Conservation (phyloP, 257 asterid genomes). For the Gardenia jasminoides region DNA sequence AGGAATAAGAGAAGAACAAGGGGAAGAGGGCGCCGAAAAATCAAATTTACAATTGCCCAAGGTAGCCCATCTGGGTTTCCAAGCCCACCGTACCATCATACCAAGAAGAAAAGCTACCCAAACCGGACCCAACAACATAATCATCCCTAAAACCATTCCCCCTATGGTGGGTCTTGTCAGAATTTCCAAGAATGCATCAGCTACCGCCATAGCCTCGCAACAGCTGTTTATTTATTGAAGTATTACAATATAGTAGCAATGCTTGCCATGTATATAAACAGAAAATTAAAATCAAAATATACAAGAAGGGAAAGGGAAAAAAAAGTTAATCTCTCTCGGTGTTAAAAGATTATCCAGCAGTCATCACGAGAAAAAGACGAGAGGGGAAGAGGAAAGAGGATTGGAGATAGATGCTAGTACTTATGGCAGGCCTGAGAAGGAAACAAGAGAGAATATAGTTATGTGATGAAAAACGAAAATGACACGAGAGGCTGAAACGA, state of each 20-base stretch:
- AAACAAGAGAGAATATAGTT: neutral
- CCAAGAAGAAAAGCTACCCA: conserved; percentile 78
- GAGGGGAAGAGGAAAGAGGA: neutral
- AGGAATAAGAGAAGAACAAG: conserved; percentile 32
- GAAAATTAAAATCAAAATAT: neutral
- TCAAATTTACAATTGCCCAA: conserved; percentile 56
- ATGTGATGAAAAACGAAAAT: conserved; percentile 34
- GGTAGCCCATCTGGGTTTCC: conserved; percentile 88
- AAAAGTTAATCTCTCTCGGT: neutral
- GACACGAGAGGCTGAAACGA: conserved; percentile 39
- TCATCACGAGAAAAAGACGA: neutral
- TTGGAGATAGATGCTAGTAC: conserved; percentile 14
- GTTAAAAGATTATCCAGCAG: neutral
- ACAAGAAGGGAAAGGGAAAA: neutral
- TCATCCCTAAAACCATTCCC: conserved; percentile 47
- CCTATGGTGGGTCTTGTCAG: conserved; percentile 51
- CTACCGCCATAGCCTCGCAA: conserved; percentile 34
- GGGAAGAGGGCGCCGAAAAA: conserved; percentile 60
- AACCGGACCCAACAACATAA: conserved; percentile 67
- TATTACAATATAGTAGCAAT: too few relatives aligned
- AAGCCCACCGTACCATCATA: conserved; percentile 75
- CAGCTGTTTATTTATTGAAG: too few relatives aligned
- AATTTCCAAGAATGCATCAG: conserved; percentile 57
- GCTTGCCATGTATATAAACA: neutral
- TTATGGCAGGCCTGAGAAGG: neutral